These are phyloP conservation scores for Tilletiopsis washingtonensis DNA, from an alignment of 1,284 basidiomycete species.

Conservation along the genomic window DNA sequence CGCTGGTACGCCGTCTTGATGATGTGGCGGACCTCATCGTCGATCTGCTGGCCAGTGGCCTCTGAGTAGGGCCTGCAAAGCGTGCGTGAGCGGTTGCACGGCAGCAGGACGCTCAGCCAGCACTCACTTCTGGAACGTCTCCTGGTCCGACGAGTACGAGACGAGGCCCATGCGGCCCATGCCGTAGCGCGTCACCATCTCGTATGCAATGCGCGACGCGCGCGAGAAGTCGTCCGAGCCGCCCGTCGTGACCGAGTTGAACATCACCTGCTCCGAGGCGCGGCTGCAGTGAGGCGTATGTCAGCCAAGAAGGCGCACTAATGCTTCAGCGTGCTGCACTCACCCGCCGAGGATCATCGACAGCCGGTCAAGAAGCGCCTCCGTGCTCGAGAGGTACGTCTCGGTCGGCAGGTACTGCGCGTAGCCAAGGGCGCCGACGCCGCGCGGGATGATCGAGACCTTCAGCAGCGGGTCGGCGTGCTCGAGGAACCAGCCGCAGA, in stretches of 20 bases:
- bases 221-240: conserved; percentile 97
- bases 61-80: conserved; percentile 97
- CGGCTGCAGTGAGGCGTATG: too few species aligned
- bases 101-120: too few species aligned
- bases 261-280: conserved; percentile 97
- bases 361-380: conserved; percentile 90
- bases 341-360: conserved; percentile 95
- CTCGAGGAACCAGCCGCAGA: conserved; percentile 96
- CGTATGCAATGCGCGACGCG: conserved; percentile 95
- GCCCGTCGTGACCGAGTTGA: conserved; percentile 90
- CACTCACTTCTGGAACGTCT: conserved; percentile 64
- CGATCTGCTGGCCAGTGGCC: conserved; percentile 88
- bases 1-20: conserved; percentile 78
- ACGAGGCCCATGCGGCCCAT: conserved; percentile 97
- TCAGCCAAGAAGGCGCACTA: too few species aligned
- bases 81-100: too few species aligned
- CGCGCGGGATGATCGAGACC: conserved; percentile 96
- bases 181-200: conserved; percentile 62
- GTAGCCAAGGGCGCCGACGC: conserved; percentile 90
- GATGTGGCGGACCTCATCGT: conserved; percentile 85
- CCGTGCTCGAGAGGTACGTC: conserved; percentile 86
- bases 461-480: conserved; percentile 94
- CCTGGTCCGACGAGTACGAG: conserved; percentile 81
- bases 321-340: too few species aligned
- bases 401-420: conserved; percentile 93